A percentile compares a stretch with the other conserved stretches of the same genome.
These are phyloP conservation scores for Catharanthus roseus DNA, from an alignment of 257 asterid genomes.

Conservation along the genomic window DNA sequence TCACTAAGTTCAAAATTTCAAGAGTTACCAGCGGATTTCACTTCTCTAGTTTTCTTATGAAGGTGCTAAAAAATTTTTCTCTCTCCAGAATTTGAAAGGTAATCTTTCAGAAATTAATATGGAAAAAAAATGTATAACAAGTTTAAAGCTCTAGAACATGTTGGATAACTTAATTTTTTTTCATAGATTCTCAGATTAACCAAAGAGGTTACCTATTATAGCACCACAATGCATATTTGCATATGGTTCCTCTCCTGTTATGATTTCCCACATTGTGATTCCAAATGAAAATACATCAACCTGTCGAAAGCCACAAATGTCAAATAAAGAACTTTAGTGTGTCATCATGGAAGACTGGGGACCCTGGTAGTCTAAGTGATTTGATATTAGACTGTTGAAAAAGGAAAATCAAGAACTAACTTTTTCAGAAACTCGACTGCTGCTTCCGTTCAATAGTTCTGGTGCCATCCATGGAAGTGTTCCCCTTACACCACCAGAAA, in stretches of 20 bases:
- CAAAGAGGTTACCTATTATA: slow-evolving; percentile 55
- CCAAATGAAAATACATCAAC: slow-evolving; percentile 89
- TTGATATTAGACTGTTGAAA: too few relatives aligned
- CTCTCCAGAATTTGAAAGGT: too few relatives aligned
- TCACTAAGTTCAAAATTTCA: too few relatives aligned
- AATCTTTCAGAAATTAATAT: neutral
- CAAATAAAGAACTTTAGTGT: neutral
- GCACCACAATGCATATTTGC: slow-evolving; percentile 85
- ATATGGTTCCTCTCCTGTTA: slow-evolving; percentile 84
- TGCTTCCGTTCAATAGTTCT: slow-evolving; percentile 66
- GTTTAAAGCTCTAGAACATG: neutral
- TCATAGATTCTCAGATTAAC: neutral
- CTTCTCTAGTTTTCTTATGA: too few relatives aligned
- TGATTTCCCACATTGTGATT: slow-evolving; percentile 83
- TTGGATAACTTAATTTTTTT: neutral
- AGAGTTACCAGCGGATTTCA: too few relatives aligned
- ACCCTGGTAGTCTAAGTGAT: neutral
- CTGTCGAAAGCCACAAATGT: slow-evolving; percentile 29
- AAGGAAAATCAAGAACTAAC: slow-evolving; percentile 28
- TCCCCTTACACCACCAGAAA: slow-evolving; percentile 88
- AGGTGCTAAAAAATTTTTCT: too few relatives aligned
- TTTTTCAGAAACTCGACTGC: slow-evolving; percentile 70
- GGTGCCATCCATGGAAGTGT: slow-evolving; percentile 99
- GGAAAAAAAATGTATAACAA: too few relatives aligned
- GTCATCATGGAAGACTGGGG: neutral